Percentiles rank a stretch among this genome's conserved stretches.
phyloP scores from a whole-genome alignment of 495 filamentous ascomycete genomes.

The Penicilliopsis zonata region DNA sequence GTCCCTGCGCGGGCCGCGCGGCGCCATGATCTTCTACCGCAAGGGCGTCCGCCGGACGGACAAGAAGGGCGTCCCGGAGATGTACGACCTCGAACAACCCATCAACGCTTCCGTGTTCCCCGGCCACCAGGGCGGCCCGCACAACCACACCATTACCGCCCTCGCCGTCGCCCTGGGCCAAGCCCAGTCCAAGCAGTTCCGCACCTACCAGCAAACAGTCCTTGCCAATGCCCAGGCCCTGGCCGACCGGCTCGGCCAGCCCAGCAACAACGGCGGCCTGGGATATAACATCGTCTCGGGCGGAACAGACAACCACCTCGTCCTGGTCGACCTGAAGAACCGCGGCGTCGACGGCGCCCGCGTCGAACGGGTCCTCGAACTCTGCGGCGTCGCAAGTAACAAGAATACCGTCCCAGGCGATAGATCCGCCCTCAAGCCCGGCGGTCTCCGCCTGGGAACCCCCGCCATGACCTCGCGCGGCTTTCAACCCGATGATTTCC shows the following conservation, averaged over 20 bases:
- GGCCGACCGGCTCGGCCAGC: slow-evolving; percentile 55
- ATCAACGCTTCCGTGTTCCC: slow-evolving; percentile 98
- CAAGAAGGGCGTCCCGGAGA: slow-evolving; percentile 72
- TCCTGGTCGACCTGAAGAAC: slow-evolving; percentile 90
- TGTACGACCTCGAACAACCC: slow-evolving; percentile 86
- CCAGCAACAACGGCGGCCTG: slow-evolving; percentile 61
- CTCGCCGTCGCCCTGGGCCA: slow-evolving; percentile 89
- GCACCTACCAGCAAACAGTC: slow-evolving; percentile 77
- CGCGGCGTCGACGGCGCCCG: slow-evolving; percentile 82
- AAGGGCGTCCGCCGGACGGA: slow-evolving; percentile 77
- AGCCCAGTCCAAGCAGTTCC: slow-evolving; percentile 80
- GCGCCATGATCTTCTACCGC: slow-evolving; percentile 97
- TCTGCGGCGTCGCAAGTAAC: slow-evolving; percentile 91
- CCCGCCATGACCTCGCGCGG: slow-evolving; percentile 97
- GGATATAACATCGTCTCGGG: slow-evolving; percentile 88
- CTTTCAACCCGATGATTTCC: slow-evolving; percentile 78
- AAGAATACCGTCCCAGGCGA: slow-evolving; percentile 99
- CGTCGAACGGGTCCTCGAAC: slow-evolving; percentile 87
- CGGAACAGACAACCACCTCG: slow-evolving; percentile 94
- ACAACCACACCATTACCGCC: slow-evolving; percentile 98
- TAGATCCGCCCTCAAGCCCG: slow-evolving; percentile 81
- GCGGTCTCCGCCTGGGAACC: slow-evolving; percentile 83
- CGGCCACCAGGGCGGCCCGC: slow-evolving; percentile 95
- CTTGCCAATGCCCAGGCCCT: slow-evolving; percentile 82
- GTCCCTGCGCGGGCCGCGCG: slow-evolving; percentile 84